Evolutionary conservation across 1,284 basidiomycete species (phyloP), one percentile per base, ranked within the genome.

Genomic region (Fomes fomentarius): DNA sequence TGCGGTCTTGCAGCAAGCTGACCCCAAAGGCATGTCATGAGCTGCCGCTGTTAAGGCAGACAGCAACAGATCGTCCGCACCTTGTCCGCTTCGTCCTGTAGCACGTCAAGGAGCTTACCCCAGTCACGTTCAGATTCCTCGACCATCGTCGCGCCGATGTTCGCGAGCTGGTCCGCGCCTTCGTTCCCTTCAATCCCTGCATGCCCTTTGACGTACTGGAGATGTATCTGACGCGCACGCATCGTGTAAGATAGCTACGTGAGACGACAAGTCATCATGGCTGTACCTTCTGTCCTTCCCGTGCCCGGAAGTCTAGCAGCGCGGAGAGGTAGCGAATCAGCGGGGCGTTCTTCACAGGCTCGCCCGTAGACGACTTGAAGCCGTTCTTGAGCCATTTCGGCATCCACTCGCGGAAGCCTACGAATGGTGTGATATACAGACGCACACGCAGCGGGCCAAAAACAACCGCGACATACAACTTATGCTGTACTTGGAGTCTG

Each of bases 151-250:
- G 77, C 69, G 1, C 91, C 90, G 4, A 71, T 34, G 55, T 84
- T 85, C 7, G 90, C 91, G 54, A 86, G 76, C 24, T 57, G 61
- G 68, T 94, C 93, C 1, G 91, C 93, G 50, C 82, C 84, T 54
- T 93, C 91, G 66, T 94, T 94, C 1, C 93, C 93, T 50, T 71
- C 71, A 38, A 84, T 75, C 1, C 89, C 90, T 3, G 72, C 75
- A 61, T 94, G 92, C 0, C 86, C 93, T 48, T 81, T 78, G 45
- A 94, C 89, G 56, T 92, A 78, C 54, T 81, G 70, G 14, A 94
- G 73, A 24, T 69, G 69, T 25, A 91, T 75, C 68, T 69, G 26
- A 17, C 25, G n/a, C 26, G 8, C 19, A 9, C 4, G 22, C 3
- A 8, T 3, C 43, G 28, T 30, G 28, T 30, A n/a, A n/a, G n/a